Evolutionary conservation across 257 asterid species (phyloP), one percentile per base, ranked within the genome.

Genomic region (Przewalskia tangutica): DNA sequence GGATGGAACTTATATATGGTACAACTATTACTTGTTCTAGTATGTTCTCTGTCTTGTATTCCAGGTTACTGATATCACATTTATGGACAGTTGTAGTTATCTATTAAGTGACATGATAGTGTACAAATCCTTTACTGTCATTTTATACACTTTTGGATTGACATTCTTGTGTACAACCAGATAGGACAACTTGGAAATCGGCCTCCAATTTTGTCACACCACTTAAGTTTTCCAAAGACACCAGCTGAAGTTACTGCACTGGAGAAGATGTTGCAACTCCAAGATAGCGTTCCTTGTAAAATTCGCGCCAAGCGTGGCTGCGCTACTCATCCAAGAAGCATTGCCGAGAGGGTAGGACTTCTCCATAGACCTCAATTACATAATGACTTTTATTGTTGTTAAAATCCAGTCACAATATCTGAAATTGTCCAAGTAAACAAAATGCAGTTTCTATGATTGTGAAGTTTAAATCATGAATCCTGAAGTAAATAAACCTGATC

Each of bases 281-380:
- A 89, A 73, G 97, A 89, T 17, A 77, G 90, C 0, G 89, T 90
- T 77, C 98, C 97, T 16, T 91, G 95, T 86, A 92, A 92, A 80
- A 83, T 89, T 77, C 95, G 98, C 1, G 98, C 98, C 34, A 94
- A 94, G 77, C 95, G 97, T 7, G 98, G 98, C 6, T 94, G 90
- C 17, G 98, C 98, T 64, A 94, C 98, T 77, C 98, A 94, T 87
- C 98, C 97, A 13, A 86, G 97, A 62, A 94, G 98, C 87, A 91
- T 94, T 34, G 98, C 98, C 16, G 98, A 94, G 88, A 91, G 98
- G 93, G 97, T 94, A 89, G 56, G 16, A 59, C 18, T 40, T 27
- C 32, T 27, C 32, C 32, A 1, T 27, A 27, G 32, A 27, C 32
- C 32, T 27, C 32, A 27, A 27, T 27, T 27, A 27, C 32, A 27